Percentiles rank a stretch among this genome's conserved stretches.
Evolutionary conservation across 345 rosid species (phyloP).

Genomic region (Triadica sebifera): DNA sequence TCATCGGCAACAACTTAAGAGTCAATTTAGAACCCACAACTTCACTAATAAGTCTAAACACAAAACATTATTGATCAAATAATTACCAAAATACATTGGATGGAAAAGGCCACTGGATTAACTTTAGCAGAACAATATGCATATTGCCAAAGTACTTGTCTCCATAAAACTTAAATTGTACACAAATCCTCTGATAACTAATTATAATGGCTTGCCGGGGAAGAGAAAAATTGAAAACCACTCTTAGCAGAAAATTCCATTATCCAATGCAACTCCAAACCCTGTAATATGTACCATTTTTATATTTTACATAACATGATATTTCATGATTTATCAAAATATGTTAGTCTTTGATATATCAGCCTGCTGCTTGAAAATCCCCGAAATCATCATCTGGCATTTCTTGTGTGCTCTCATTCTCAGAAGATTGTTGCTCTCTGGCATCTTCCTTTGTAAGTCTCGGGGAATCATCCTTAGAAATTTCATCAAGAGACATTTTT

Average conservation of each 20-base stretch:
- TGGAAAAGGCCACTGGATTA: neutral
- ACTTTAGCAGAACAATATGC: constrained; percentile 6
- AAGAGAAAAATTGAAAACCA: neutral
- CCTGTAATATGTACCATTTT: constrained; percentile 1
- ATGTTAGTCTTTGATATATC: constrained; percentile 2
- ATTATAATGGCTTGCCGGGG: neutral
- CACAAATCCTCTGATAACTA: neutral
- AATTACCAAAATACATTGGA: neutral
- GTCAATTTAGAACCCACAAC: neutral
- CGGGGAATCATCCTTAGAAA: constrained; percentile 24
- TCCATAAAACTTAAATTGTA: neutral
- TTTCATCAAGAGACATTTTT: constrained; percentile 32
- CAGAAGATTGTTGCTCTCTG: constrained; percentile 31
- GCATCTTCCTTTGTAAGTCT: constrained; percentile 27
- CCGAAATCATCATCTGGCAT: constrained; percentile 85
- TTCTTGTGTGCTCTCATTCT: constrained; percentile 42
- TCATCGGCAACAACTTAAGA: neutral
- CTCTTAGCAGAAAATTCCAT: constrained; percentile 1
- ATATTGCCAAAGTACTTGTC: neutral
- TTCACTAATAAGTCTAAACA: neutral
- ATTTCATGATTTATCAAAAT: neutral
- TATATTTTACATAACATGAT: constrained; percentile 12
- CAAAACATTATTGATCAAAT: neutral
- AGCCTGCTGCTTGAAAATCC: constrained; percentile 94
- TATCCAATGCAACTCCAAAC: neutral